These are phyloP conservation scores for Neonectria hederae DNA, from an alignment of 2,329 filamentous ascomycete genomes.

Conservation along the genomic window DNA sequence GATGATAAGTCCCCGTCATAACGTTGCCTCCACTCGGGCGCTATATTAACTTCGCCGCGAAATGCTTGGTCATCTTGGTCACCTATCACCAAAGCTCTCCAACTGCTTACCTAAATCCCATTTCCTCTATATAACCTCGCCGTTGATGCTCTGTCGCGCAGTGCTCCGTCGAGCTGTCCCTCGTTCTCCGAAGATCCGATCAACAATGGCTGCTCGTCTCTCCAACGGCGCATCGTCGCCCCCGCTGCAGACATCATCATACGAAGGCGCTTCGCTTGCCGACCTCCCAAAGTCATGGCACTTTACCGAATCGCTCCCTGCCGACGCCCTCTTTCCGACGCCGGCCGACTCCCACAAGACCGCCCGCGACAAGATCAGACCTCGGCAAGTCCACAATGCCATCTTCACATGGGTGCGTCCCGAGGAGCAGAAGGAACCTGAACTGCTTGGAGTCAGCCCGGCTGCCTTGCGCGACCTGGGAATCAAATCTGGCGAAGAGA, in stretches of 20 bases:
- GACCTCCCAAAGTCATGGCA: constrained; percentile 72
- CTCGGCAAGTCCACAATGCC: constrained; percentile 85
- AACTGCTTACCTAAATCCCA: constrained; percentile 23
- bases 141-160: constrained; percentile 49
- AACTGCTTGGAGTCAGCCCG: constrained; percentile 83
- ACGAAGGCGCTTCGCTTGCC: constrained; percentile 54
- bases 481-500: constrained; percentile 72
- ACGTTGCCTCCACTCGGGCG: constrained; percentile 8
- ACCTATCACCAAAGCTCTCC: constrained; percentile 18
- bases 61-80: constrained; percentile 15
- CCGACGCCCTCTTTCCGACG: constrained; percentile 82
- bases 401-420: constrained; percentile 93
- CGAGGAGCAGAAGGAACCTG: constrained; percentile 74
- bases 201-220: constrained; percentile 47
- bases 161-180: constrained; percentile 44
- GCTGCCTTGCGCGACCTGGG: constrained; percentile 85
- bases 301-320: constrained; percentile 73
- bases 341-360: constrained; percentile 84
- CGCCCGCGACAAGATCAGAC: constrained; percentile 78
- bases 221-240: constrained; percentile 41
- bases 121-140: constrained; percentile 23
- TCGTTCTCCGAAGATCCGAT: constrained; percentile 39
- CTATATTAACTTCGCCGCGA: constrained; percentile 9
- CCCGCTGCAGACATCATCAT: constrained; percentile 8
- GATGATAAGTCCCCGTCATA: constrained; percentile 15